Evolutionary conservation across 768 basidiomycete genomes (phyloP).

Genomic region (Lanmaoa rubissima): DNA sequence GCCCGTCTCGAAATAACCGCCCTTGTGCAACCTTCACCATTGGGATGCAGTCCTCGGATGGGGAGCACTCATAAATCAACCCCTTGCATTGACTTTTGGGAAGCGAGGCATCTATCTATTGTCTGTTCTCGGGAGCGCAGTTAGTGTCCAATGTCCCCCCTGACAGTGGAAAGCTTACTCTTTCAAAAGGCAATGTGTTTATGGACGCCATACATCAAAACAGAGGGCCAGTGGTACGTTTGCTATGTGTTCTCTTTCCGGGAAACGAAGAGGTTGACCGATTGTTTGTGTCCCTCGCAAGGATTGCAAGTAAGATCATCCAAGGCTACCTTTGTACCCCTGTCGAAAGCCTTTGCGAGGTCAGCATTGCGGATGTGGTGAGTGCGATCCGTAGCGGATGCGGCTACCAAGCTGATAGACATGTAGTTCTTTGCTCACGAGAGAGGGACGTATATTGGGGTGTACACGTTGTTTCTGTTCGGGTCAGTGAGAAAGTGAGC

Average conservation of each 20-base stretch:
- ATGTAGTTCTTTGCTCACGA: slow-evolving; percentile 21
- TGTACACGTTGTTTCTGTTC: slow-evolving; percentile 20
- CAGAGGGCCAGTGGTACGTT: slow-evolving; percentile 17
- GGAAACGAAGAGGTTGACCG: background rate
- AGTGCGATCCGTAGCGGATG: background rate
- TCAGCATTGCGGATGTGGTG: slow-evolving; percentile 19
- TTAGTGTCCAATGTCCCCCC: background rate
- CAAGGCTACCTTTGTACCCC: slow-evolving; percentile 23
- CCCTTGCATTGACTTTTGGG: slow-evolving; percentile 19
- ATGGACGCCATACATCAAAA: slow-evolving; percentile 20
- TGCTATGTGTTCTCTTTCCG: no score
- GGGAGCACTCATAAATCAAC: slow-evolving; percentile 21
- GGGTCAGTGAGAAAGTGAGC: slow-evolving; percentile 7
- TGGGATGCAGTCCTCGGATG: slow-evolving; percentile 13
- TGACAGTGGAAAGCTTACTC: background rate
- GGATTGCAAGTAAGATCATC: slow-evolving; percentile 21
- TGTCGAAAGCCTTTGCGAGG: slow-evolving; percentile 22
- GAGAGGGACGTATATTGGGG: slow-evolving; percentile 19
- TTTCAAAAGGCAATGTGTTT: slow-evolving; percentile 18
- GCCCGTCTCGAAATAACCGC: background rate
- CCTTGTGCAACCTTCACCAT: background rate
- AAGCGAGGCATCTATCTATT: slow-evolving; percentile 20
- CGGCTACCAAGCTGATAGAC: background rate
- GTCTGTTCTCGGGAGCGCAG: slow-evolving; percentile 17
- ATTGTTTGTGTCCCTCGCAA: background rate